phyloP scores from a whole-genome alignment of 768 basidiomycete genomes.

The Piloderma croceum region DNA sequence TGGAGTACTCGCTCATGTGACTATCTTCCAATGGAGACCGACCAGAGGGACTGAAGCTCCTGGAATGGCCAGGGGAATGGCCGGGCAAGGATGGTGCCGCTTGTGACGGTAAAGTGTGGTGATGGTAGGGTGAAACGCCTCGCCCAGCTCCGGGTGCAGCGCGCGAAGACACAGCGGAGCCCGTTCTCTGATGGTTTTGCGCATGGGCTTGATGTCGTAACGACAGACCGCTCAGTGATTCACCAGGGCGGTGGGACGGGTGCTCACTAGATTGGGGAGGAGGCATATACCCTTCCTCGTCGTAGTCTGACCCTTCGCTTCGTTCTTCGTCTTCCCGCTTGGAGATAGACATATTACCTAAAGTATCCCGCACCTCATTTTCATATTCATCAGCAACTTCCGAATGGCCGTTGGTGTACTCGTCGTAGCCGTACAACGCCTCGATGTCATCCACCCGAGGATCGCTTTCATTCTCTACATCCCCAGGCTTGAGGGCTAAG shows the following conservation, averaged over 20 bases:
- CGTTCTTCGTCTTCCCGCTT: conserved; percentile 37
- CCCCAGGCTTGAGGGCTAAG: conserved; percentile 80
- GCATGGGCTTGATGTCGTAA: conserved; percentile 37
- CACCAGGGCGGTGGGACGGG: conserved; percentile 20
- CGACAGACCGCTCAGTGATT: background rate
- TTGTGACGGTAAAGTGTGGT: no score
- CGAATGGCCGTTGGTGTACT: conserved; percentile 18
- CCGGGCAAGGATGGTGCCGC: conserved; percentile 30
- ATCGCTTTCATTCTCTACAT: conserved; percentile 65
- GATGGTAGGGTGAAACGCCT: no score
- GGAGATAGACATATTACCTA: conserved; percentile 44
- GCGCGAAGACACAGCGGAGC: conserved; percentile 39
- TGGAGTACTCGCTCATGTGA: conserved; percentile 24
- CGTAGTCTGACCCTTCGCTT: conserved; percentile 66
- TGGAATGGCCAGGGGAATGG: conserved; percentile 30
- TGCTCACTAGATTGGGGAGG: conserved; percentile 37
- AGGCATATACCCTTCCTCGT: conserved; percentile 49
- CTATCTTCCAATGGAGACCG: background rate
- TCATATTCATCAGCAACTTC: conserved; percentile 27
- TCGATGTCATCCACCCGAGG: conserved; percentile 56
- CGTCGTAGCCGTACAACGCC: conserved; percentile 38
- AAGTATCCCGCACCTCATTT: conserved; percentile 42
- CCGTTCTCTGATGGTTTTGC: conserved; percentile 48
- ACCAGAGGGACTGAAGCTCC: conserved; percentile 29
- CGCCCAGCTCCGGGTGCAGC: no score